Conservation (phyloP, 352 stramenopile genomes). For the Phytophthora cactorum region DNA sequence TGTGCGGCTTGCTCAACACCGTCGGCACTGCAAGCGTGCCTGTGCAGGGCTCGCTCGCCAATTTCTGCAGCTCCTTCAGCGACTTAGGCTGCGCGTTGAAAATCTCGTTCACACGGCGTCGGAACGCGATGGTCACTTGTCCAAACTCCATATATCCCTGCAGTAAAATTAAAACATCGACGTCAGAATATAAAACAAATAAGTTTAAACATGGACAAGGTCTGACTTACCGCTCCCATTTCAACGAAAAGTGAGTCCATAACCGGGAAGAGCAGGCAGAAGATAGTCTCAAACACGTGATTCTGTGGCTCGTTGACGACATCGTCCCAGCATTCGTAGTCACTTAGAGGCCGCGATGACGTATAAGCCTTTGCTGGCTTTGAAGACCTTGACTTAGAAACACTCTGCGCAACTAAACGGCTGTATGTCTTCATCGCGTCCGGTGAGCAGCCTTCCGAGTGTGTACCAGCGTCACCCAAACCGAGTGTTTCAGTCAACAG, state of each 20-base stretch:
- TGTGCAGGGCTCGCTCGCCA: conserved; percentile 74
- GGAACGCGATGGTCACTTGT: conserved; percentile 77
- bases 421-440: conserved; percentile 84
- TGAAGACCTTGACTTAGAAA: conserved; percentile 32
- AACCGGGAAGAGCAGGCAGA: conserved; percentile 82
- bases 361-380: conserved; percentile 38
- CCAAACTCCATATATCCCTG: conserved; percentile 92
- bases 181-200: conserved; percentile 3
- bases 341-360: conserved; percentile 38
- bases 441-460: conserved; percentile 69
- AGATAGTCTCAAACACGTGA: conserved; percentile 88
- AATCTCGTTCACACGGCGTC: conserved; percentile 68
- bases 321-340: conserved; percentile 78
- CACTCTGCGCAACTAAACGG: conserved; percentile 64
- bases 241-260: conserved; percentile 87
- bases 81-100: conserved; percentile 71
- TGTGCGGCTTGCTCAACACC: conserved; percentile 41
- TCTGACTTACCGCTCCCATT: conserved; percentile 80
- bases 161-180: conserved; percentile 16
- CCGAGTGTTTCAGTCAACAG: conserved; percentile 80
- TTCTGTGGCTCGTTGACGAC: conserved; percentile 73
- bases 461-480: conserved; percentile 78
- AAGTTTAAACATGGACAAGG: neutral
- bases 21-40: conserved; percentile 57
- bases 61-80: conserved; percentile 62